phyloP scores from a whole-genome alignment of 2,329 filamentous ascomycete species.

The Didymella lethalis region DNA sequence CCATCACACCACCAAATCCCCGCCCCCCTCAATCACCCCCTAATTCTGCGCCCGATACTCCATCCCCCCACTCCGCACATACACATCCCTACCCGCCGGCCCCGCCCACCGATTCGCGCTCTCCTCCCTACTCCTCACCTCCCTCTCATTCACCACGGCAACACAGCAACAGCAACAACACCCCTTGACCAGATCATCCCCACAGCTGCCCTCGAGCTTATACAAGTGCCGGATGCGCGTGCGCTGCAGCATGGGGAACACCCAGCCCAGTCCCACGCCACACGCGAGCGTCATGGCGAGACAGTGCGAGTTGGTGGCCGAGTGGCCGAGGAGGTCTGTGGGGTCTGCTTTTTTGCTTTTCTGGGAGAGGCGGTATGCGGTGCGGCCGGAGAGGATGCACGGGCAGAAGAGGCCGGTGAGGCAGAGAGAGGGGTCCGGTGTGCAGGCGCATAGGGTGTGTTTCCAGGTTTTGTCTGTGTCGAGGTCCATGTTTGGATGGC shows the following conservation, averaged over 20 bases:
- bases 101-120: constrained; percentile 48
- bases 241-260: constrained; percentile 50
- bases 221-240: constrained; percentile 54
- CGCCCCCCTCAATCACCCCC: no score
- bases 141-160: constrained; percentile 56
- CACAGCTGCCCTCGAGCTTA: constrained; percentile 51
- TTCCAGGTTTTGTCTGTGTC: constrained; percentile 40
- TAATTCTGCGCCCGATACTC: constrained; percentile 47
- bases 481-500: constrained; percentile 52
- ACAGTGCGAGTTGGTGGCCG: constrained; percentile 52
- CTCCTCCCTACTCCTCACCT: constrained; percentile 56
- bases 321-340: constrained; percentile 50
- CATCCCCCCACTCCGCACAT: constrained; percentile 44
- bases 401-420: constrained; percentile 53
- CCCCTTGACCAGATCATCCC: constrained; percentile 45
- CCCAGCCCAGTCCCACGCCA: constrained; percentile 50
- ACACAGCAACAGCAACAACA: constrained; percentile 55
- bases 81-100: constrained; percentile 46
- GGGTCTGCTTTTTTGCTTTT: constrained; percentile 51
- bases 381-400: constrained; percentile 55
- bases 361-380: constrained; percentile 53
- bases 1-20: not conserved
- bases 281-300: constrained; percentile 49
- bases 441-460: constrained; percentile 46
- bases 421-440: constrained; percentile 48